Percentiles rank a stretch among this genome's conserved stretches.
These are phyloP conservation scores for Syzygium oleosum DNA, from an alignment of 345 rosid species.

Conservation along the genomic window DNA sequence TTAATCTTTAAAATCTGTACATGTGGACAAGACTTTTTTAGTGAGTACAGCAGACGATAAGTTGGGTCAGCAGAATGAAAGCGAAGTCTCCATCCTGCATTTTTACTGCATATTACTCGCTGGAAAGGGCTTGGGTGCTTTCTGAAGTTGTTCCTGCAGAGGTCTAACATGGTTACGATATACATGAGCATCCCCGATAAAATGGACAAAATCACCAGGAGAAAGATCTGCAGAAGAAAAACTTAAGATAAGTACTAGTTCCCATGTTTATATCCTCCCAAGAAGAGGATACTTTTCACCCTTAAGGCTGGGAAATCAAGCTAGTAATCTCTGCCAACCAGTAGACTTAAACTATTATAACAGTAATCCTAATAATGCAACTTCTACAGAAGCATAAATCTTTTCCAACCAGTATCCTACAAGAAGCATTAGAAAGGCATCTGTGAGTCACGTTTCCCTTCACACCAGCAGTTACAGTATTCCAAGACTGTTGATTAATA, in stretches of 20 bases:
- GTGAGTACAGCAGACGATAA: background rate
- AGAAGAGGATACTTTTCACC: background rate
- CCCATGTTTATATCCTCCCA: background rate
- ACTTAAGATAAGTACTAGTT: no score
- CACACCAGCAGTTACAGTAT: background rate
- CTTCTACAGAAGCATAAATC: background rate
- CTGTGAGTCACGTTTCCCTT: background rate
- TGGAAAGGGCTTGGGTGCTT: constrained; percentile 82
- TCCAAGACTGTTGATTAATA: background rate
- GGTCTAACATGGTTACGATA: constrained; percentile 62
- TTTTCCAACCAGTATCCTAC: background rate
- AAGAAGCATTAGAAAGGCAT: background rate
- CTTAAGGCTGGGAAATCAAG: background rate
- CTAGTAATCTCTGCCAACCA: background rate
- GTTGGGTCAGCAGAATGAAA: background rate
- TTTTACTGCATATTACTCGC: constrained; percentile 21
- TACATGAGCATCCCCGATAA: constrained; percentile 81
- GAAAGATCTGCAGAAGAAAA: constrained; percentile 44
- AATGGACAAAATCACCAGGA: constrained; percentile 76
- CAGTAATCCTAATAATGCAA: background rate
- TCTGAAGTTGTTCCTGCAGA: constrained; percentile 77
- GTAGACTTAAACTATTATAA: no score
- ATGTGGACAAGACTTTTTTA: background rate
- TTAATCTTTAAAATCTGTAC: constrained; percentile 77
- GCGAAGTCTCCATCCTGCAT: background rate